Evolutionary conservation across 2,329 filamentous ascomycete genomes (phyloP), one percentile per base, ranked within the genome.

Genomic region (Escovopsis sp.): DNA sequence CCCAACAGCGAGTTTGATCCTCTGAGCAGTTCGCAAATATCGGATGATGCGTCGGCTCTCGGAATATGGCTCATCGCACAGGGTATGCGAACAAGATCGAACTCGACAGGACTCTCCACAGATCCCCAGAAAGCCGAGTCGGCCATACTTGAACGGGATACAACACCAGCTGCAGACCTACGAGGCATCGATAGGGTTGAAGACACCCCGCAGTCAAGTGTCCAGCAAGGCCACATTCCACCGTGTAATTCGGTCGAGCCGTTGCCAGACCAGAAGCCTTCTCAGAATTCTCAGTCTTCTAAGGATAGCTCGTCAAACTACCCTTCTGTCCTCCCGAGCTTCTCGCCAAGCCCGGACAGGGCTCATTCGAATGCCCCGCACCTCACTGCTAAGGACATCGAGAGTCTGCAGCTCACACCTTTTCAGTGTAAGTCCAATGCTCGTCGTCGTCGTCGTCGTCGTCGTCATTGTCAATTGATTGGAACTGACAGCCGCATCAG

Each of bases 21-120:
- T 35, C 52, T 51, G 2, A 51, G 51, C 27, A 52, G 50, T 30
- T 57, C 58, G 7, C 55, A 57, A 30, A 51, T 52, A 1, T 51
- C 47, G 42, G 60, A 62, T 32, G 53, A 53, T 11, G 55, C 59
- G 37, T 60, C 60, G n/a, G 50, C 54, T 7, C 51, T 63, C 39
- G 53, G 55, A 6, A 51, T 61, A 16, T 63, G 60, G 60, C 54
- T 63, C n/a, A 57, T 57, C 30, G 52, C 59, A 7, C 60, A 63
- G 42, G 48, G 52, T 7, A 44, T 61, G 15, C 49, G 50, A 35
- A 53, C 55, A 4, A 46, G 52, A 42, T 53, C 55, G 29, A 53
- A 48, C 39, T 55, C 56, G 6, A 42, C 43, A 40, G 53, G 35
- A 24, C 39, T 37, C 25, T 39, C 35, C 29, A 38, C 33, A 43